These are phyloP conservation scores for Hordeum marinum DNA, from an alignment of 176 grass and related monocot genomes.

Conservation along the genomic window DNA sequence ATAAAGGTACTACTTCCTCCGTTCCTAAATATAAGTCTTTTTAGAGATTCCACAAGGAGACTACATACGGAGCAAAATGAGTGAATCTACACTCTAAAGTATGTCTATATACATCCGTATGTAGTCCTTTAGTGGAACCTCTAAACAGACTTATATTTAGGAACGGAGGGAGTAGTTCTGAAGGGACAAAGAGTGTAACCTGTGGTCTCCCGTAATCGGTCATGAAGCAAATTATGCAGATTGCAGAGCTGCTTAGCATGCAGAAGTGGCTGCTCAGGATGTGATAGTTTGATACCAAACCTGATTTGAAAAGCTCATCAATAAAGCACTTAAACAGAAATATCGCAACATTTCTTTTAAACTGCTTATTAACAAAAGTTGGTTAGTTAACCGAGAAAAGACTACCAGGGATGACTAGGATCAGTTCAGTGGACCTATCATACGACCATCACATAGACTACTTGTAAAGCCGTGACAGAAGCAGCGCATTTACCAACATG, in stretches of 20 bases:
- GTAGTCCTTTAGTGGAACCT: no score
- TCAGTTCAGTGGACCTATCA: neutral
- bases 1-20: neutral
- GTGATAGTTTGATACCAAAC: conserved; percentile 48
- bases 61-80: no score
- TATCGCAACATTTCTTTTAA: neutral
- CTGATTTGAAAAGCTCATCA: conserved; percentile 44
- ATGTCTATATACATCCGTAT: no score
- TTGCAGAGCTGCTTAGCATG: conserved; percentile 77
- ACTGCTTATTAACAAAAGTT: neutral
- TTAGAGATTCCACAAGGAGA: no score
- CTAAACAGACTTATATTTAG: no score
- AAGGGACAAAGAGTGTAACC: conserved; percentile 38
- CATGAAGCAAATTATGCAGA: conserved; percentile 74
- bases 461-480: neutral
- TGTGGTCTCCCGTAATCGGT: conserved; percentile 61
- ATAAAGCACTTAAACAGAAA: conserved; percentile 23
- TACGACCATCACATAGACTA: neutral
- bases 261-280: conserved; percentile 82
- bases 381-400: neutral
- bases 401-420: neutral
- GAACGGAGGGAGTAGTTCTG: no score
- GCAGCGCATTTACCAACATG: neutral
- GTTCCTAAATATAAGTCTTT: no score
- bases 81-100: no score